Percentiles rank a stretch among this genome's conserved stretches.
Evolutionary conservation across 139 green algal species (phyloP).

Genomic region (Coelastrella sp.): DNA sequence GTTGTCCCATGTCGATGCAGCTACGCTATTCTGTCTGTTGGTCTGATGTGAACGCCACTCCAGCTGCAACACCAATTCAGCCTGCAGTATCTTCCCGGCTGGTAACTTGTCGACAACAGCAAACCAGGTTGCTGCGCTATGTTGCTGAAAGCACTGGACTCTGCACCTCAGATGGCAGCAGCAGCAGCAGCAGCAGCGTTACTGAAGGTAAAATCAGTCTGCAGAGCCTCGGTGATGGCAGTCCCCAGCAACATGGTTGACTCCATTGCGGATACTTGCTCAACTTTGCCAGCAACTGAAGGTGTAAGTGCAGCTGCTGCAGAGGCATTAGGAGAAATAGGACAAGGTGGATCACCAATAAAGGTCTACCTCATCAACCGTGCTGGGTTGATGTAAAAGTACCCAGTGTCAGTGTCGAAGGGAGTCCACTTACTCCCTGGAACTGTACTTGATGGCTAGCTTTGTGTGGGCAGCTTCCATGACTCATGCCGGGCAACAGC

Average conservation of each 20-base stretch:
- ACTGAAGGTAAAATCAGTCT: no score
- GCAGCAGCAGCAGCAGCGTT: no score
- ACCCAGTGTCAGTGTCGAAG: neutral
- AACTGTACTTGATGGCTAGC: slow-evolving; percentile 56
- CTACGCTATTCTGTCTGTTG: no score
- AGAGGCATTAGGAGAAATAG: neutral
- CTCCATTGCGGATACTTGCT: slow-evolving; percentile 12
- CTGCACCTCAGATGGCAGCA: no score
- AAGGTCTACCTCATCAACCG: slow-evolving; percentile 58
- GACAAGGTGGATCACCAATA: no score
- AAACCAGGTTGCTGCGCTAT: neutral
- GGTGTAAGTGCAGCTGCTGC: no score
- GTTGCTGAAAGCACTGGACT: slow-evolving; percentile 19
- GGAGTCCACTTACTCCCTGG: neutral
- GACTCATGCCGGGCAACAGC: no score
- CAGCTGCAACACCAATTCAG: neutral
- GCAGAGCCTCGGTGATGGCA: no score
- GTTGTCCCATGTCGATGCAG: no score
- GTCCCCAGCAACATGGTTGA: neutral
- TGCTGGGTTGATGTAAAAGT: slow-evolving; percentile 41
- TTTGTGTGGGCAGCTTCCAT: neutral
- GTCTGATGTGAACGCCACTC: no score
- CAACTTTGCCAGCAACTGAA: no score
- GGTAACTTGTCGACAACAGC: slow-evolving; percentile 17
- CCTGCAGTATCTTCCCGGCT: slow-evolving; percentile 33